Percentiles rank a stretch among this genome's conserved stretches.
Conservation (phyloP, 1,284 basidiomycete species). For the Schizopora paradoxa region DNA sequence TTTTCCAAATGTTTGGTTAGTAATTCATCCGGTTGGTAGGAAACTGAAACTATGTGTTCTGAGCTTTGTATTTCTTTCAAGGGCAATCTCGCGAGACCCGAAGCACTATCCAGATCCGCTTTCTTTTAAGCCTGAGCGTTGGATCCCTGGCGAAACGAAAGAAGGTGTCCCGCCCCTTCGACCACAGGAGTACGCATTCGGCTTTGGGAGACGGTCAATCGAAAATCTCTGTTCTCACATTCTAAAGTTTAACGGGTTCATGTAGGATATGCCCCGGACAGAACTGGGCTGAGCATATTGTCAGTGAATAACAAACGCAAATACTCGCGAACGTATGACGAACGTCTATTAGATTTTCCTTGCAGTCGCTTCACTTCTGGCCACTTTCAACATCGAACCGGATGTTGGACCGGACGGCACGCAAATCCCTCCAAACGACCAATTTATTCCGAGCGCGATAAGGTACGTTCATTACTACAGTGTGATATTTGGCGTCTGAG, state of each 20-base stretch:
- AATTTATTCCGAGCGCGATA: too few species aligned
- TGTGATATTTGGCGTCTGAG: too few species aligned
- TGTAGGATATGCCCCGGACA: conserved; percentile 18
- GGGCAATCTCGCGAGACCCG: conserved; percentile 21
- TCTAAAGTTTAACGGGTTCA: too few species aligned
- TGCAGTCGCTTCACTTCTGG: not conserved
- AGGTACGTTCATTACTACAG: too few species aligned
- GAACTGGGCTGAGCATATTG: conserved; percentile 3
- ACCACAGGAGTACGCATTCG: conserved; percentile 16
- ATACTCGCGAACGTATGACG: not conserved
- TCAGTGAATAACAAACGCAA: not conserved
- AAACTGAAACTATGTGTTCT: too few species aligned
- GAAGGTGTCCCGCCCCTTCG: conserved; percentile 16
- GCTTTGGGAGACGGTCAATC: conserved; percentile 21
- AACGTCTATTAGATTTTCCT: not conserved
- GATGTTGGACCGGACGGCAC: not conserved
- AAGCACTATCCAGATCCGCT: conserved; percentile 19
- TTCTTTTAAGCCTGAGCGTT: conserved; percentile 19
- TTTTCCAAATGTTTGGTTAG: conserved; percentile 21
- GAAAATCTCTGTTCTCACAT: too few species aligned
- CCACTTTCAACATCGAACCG: conserved; percentile 5
- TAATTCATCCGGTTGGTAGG: not conserved
- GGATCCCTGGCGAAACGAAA: conserved; percentile 4
- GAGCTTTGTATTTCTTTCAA: too few species aligned
- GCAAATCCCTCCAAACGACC: conserved; percentile 1